These are phyloP conservation scores for Penicillium crustosum DNA, from an alignment of 2,329 filamentous ascomycete genomes.

Conservation along the genomic window DNA sequence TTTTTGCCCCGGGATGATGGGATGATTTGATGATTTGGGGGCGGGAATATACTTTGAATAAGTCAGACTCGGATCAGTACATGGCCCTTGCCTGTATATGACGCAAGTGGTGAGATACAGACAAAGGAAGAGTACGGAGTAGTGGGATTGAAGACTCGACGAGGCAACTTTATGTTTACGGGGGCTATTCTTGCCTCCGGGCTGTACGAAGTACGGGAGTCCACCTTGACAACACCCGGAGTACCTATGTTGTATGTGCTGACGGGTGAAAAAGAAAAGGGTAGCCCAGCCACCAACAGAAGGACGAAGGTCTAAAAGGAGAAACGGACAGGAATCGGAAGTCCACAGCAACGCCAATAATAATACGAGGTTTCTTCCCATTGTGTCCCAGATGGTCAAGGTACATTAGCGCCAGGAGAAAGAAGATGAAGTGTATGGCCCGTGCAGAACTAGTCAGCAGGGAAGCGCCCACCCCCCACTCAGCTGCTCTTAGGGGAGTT, in stretches of 20 bases:
- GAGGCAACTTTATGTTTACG: constrained; percentile 1
- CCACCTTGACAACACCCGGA: background rate
- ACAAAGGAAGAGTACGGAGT: background rate
- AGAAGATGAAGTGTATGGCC: constrained; percentile 11
- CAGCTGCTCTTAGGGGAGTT: background rate
- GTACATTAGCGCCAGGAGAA: constrained; percentile 16
- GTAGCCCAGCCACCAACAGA: constrained; percentile 6
- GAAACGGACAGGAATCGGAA: background rate
- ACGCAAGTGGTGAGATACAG: constrained; percentile 6
- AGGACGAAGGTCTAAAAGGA: background rate
- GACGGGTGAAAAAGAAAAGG: background rate
- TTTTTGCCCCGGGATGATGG: background rate
- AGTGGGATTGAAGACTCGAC: constrained; percentile 3
- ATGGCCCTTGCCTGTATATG: constrained; percentile 10
- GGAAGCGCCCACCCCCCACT: constrained; percentile 1
- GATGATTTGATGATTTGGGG: background rate
- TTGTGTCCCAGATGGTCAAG: constrained; percentile 5
- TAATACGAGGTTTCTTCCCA: background rate
- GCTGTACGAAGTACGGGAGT: background rate
- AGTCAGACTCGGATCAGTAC: constrained; percentile 1
- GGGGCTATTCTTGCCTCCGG: background rate
- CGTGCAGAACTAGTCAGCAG: constrained; percentile 10
- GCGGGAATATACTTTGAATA: background rate
- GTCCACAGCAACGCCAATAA: background rate
- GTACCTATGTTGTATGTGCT: background rate